These are phyloP conservation scores for Dendrobium officinale DNA, from an alignment of 106 monocot species.

Conservation along the genomic window DNA sequence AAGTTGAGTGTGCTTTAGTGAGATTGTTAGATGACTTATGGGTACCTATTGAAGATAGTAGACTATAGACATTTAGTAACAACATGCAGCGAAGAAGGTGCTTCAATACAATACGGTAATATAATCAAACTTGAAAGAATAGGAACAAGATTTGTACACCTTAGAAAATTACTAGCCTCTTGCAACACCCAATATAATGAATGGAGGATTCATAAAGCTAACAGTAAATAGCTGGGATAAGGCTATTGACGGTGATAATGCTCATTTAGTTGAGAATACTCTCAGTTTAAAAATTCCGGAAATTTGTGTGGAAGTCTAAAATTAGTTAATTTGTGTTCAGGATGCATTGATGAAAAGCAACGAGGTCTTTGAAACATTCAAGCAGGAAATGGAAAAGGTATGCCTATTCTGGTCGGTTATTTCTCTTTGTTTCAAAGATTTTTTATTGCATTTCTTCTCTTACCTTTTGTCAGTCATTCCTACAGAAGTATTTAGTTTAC, in stretches of 20 bases:
- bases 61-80: too few species aligned
- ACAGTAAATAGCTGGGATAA: neutral
- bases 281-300: neutral
- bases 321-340: slow-evolving; percentile 30
- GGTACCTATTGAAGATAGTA: neutral
- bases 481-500: neutral
- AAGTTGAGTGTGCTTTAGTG: neutral
- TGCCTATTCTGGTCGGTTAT: neutral
- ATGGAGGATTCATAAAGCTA: neutral
- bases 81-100: too few species aligned
- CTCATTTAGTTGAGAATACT: neutral
- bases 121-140: neutral
- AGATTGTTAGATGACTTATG: neutral
- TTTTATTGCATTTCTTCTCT: neutral
- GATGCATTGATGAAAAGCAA: slow-evolving; percentile 89
- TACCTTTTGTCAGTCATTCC: neutral
- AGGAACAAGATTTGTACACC: neutral
- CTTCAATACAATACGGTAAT: neutral
- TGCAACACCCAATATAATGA: neutral
- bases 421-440: neutral
- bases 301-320: neutral
- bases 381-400: slow-evolving; percentile 98
- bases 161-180: neutral
- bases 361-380: slow-evolving; percentile 92
- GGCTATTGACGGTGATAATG: neutral